phyloP scores from a whole-genome alignment of 2,329 filamentous ascomycete species.

The Penicillium glabrum region DNA sequence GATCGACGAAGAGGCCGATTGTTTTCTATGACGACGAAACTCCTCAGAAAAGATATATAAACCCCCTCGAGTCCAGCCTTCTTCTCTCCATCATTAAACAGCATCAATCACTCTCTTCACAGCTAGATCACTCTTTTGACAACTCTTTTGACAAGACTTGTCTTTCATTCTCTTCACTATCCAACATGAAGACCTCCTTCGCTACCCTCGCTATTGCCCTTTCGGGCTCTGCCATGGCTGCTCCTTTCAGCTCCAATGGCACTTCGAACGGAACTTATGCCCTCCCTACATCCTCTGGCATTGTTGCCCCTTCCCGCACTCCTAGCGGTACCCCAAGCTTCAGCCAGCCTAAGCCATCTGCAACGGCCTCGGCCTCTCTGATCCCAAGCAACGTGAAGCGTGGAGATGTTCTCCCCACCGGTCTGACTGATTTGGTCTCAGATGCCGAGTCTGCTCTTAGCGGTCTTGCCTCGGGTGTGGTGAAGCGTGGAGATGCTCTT shows the following conservation, averaged over 20 bases:
- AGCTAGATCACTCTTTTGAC: not conserved
- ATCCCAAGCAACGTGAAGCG: constrained; percentile 7
- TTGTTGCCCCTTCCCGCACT: no score
- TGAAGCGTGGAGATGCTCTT: constrained; percentile 9
- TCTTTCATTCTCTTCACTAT: not conserved
- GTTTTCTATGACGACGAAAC: not conserved
- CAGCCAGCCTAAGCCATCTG: constrained; percentile 2
- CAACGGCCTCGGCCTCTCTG: not conserved
- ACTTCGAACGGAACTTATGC: constrained; percentile 11
- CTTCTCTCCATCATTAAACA: constrained; percentile 6
- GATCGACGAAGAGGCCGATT: not conserved
- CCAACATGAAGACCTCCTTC: constrained; percentile 17
- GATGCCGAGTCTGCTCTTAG: constrained; percentile 10
- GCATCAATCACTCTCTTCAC: constrained; percentile 6
- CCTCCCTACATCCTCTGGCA: not conserved
- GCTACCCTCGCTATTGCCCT: constrained; percentile 14
- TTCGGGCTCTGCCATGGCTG: constrained; percentile 14
- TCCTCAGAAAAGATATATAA: constrained; percentile 13
- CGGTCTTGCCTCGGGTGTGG: constrained; percentile 3
- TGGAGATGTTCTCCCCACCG: constrained; percentile 2
- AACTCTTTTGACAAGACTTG: not conserved
- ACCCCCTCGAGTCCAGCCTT: not conserved
- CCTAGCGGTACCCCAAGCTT: not conserved
- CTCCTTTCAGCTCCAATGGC: constrained; percentile 13
- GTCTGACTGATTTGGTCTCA: not conserved